These are phyloP conservation scores for Hypsizygus marmoreus DNA, from an alignment of 768 basidiomycete species.

Conservation along the genomic window DNA sequence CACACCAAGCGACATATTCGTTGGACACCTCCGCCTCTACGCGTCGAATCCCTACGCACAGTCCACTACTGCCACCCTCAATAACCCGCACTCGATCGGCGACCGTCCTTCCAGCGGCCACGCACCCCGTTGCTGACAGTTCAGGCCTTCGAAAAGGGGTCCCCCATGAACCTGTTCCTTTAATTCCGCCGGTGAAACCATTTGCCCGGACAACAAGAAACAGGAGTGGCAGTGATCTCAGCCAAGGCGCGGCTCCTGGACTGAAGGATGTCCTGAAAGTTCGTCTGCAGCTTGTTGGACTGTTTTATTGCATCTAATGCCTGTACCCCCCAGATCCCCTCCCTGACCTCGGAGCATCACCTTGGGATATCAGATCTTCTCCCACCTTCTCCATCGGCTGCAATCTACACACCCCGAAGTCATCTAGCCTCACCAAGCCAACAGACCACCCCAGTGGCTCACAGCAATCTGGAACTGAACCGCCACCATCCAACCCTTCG, in stretches of 20 bases:
- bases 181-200: conserved; percentile 46
- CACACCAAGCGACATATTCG: conserved; percentile 61
- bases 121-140: conserved; percentile 4
- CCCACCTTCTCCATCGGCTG: conserved; percentile 70
- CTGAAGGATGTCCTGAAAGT: conserved; percentile 79
- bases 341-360: conserved; percentile 68
- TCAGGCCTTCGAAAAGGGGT: conserved; percentile 12
- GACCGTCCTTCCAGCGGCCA: conserved; percentile 38
- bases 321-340: conserved; percentile 51
- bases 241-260: conserved; percentile 50
- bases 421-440: conserved; percentile 40
- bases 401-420: conserved; percentile 35
- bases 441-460: conserved; percentile 30
- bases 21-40: conserved; percentile 46
- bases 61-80: conserved; percentile 29
- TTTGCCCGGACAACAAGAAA: conserved; percentile 43
- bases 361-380: conserved; percentile 68
- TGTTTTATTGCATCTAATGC: background rate
- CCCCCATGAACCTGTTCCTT: conserved; percentile 20
- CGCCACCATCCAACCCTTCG: conserved; percentile 21
- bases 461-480: conserved; percentile 15
- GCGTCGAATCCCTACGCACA: conserved; percentile 23
- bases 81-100: conserved; percentile 45
- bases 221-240: conserved; percentile 50
- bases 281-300: conserved; percentile 7